Evolutionary conservation across 2,329 filamentous ascomycete species (phyloP).

Genomic region (Paraconiothyrium brasiliense): DNA sequence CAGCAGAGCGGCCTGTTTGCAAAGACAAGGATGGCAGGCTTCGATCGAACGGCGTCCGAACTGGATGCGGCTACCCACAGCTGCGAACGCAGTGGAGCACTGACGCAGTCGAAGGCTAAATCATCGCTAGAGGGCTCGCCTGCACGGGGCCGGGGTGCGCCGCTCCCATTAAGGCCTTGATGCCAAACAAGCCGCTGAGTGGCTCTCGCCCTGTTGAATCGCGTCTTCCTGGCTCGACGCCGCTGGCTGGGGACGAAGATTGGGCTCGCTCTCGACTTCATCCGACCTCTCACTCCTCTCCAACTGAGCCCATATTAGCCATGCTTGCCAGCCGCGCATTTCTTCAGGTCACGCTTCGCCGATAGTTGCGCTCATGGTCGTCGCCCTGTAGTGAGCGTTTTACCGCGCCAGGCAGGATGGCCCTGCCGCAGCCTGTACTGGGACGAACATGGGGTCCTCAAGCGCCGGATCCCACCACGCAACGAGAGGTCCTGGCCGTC

Average conservation of each 20-base stretch:
- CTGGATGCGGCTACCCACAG: slow-evolving; percentile 1
- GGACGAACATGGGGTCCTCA: slow-evolving; percentile 23
- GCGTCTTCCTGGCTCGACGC: slow-evolving; percentile 31
- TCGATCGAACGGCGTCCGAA: slow-evolving; percentile 3
- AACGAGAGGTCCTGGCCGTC: slow-evolving; percentile 38
- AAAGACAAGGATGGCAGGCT: background rate
- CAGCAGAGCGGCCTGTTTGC: background rate
- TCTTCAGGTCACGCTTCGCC: slow-evolving; percentile 31
- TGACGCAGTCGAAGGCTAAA: slow-evolving; percentile 16
- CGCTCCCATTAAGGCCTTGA: slow-evolving; percentile 18
- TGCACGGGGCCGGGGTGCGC: slow-evolving; percentile 18
- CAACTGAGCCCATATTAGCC: slow-evolving; percentile 32
- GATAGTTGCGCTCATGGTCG: slow-evolving; percentile 29
- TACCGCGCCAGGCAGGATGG: slow-evolving; percentile 41
- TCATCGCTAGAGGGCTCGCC: slow-evolving; percentile 10
- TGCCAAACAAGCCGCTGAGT: slow-evolving; percentile 26
- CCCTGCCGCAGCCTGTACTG: slow-evolving; percentile 38
- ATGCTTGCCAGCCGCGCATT: slow-evolving; percentile 39
- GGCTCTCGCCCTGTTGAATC: slow-evolving; percentile 25
- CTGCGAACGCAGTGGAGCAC: slow-evolving; percentile 17
- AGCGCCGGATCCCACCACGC: slow-evolving; percentile 26
- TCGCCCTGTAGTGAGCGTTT: slow-evolving; percentile 23
- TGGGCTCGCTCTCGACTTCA: slow-evolving; percentile 32
- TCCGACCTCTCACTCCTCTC: slow-evolving; percentile 30
- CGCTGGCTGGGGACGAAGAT: slow-evolving; percentile 31